A percentile compares a stretch with the other conserved stretches of the same genome.
Evolutionary conservation across 1,284 basidiomycete species (phyloP).

Genomic region (Sporisorium sorghi): DNA sequence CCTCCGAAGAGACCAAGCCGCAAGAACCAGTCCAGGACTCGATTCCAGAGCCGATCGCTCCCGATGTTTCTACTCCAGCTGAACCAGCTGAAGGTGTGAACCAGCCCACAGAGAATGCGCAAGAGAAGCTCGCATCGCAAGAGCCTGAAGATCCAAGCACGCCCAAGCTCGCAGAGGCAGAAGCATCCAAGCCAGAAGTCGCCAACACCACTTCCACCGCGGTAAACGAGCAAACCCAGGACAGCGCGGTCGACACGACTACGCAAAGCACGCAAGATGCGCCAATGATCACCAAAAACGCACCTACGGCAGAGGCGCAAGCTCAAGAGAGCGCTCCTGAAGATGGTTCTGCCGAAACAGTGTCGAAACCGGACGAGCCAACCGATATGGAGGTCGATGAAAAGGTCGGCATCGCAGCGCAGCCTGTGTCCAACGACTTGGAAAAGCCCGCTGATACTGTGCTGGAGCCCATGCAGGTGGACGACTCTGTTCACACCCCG

Average conservation of each 20-base stretch:
- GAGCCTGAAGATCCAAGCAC: conserved; percentile 20
- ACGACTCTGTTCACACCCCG: conserved; percentile 36
- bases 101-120: background rate
- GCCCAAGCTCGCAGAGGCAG: conserved; percentile 12
- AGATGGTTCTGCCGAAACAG: background rate
- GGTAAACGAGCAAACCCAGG: background rate
- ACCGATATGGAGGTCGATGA: conserved; percentile 40
- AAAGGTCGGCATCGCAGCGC: conserved; percentile 1
- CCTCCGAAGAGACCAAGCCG: background rate
- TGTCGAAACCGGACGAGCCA: conserved; percentile 3
- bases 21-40: conserved; percentile 4
- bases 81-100: background rate
- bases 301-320: conserved; percentile 3
- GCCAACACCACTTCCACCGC: background rate
- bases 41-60: conserved; percentile 1
- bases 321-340: background rate
- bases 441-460: conserved; percentile 7
- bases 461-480: conserved; percentile 32
- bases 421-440: background rate
- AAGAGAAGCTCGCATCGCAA: conserved; percentile 1
- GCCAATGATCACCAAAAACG: background rate
- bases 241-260: background rate
- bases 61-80: background rate
- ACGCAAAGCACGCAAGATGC: background rate
- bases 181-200: conserved; percentile 3